Base-by-base conservation (phyloP, 192 early-diverging fungal genomes). In the Coemansia sp. region DNA sequence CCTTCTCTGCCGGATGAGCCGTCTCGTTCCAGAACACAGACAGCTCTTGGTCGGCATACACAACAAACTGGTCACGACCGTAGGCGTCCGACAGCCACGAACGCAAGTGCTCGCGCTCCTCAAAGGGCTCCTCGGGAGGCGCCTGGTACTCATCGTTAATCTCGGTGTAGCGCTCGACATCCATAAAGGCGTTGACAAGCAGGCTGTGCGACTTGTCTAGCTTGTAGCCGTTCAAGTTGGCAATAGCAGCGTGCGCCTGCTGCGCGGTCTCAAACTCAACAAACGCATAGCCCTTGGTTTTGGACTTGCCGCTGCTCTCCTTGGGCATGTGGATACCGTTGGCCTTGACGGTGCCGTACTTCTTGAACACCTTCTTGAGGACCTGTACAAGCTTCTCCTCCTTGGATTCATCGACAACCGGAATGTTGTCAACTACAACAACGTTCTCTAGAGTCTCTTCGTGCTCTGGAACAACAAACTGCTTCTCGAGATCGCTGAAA, bases 371-470 rank as follows among this genome's bases (percentile, higher is more conserved):
- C 66, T 91, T 94, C 44, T 82, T 83, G 59, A 88, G 62, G 22
- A 86, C 73, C 56, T 61, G 81, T 24, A 93, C 62, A 50, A 99
- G 82, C 78, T 91, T 92, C 41, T 90, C 90, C 75, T 85, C 80
- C 84, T 96, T 99, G 63, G 69, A 60, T 53, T 85, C 83, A 39
- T 95, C 93, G 30, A 96, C 92, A 21, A 90, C 64, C 14, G 96
- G 96, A 34, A 88, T 84, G 61, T 92, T 90, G 76, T 99, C 95
- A 33, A 99, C 87, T 11, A 99, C 91, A 27, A 99, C 84, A 30
- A 97, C 83, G 57, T 73, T 82, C 50, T 90, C 86, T n/a, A 86
- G 85, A 39, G 85, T 85, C 67, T 89, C 84, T 59, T 87, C 86
- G n/a, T 86, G 85, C 64, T 84, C 81, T n/a, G 91, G 87, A 55